Evolutionary conservation across 2,329 filamentous ascomycete genomes (phyloP).

Genomic region (Beauveria sp.): DNA sequence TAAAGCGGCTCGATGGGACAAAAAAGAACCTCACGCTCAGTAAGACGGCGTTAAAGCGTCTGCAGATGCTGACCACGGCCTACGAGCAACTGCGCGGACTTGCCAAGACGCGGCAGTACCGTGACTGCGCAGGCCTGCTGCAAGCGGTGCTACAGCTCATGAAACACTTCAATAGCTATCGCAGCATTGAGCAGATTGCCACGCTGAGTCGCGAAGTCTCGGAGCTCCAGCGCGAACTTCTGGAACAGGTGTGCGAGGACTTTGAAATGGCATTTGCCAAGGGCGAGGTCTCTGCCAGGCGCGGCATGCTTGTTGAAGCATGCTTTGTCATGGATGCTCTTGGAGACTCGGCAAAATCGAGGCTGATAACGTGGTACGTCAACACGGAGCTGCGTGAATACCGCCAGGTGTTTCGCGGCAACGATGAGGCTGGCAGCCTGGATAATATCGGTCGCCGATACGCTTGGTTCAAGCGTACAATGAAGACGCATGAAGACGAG

Average conservation of each 20-base stretch:
- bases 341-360: constrained; percentile 73
- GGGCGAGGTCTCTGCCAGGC: constrained; percentile 65
- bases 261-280: constrained; percentile 94
- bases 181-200: constrained; percentile 96
- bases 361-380: constrained; percentile 92
- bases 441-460: constrained; percentile 96
- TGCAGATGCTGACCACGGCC: constrained; percentile 99
- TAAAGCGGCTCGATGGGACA: constrained; percentile 92
- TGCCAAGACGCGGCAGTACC: constrained; percentile 80
- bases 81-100: constrained; percentile 88
- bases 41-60: constrained; percentile 93
- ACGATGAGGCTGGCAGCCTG: constrained; percentile 89
- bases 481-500: constrained; percentile 93
- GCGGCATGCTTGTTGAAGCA: constrained; percentile 69
- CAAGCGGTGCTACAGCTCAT: constrained; percentile 96
- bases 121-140: constrained; percentile 86
- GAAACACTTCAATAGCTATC: constrained; percentile 96
- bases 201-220: constrained; percentile 86
- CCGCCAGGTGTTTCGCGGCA: constrained; percentile 87
- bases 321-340: constrained; percentile 93
- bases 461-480: constrained; percentile 91
- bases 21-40: constrained; percentile 94
- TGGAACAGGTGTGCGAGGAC: constrained; percentile 98
- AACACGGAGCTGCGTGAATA: constrained; percentile 96
- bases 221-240: constrained; percentile 81